Base-by-base conservation (phyloP, 495 filamentous ascomycete species). In the Annulohypoxylon moriforme region DNA sequence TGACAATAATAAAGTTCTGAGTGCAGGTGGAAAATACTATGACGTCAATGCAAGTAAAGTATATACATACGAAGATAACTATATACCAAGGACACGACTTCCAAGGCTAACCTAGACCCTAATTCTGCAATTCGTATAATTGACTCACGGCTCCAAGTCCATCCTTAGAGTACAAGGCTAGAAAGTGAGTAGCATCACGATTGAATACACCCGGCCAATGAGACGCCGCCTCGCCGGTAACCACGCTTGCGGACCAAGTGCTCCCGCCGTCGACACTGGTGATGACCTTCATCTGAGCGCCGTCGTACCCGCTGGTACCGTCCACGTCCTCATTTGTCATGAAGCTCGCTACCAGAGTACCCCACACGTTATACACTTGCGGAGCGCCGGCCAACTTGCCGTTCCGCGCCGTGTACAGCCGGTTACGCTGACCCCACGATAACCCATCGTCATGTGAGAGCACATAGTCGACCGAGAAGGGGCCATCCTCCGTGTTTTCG, bases 271-370 rank as follows among this genome's bases (percentile, higher is more conserved):
- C 77, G 13, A 71, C 69, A 62, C 80, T 84, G 0, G 79, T 81
- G 29, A 85, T 47, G 16, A 85, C 64, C 68, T 69, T 64, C 68
- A 79, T 73, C 63, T 73, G 73, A 18, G 59, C 66, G 40, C 70
- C 77, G 36, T 79, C 77, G 47, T 77, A 60, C 24, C 70, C 67
- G 52, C 61, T 75, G 22, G 75, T 72, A 3, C 60, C 60, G 38
- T 63, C 70, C 1, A 64, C 64, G 57, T 88, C 86, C 65, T 91
- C 88, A 67, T 91, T 85, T 0, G 88, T 90, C 85, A 89, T 87
- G 71, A 91, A 90, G 33, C 85, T 85, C 0, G 82, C 82, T 1
- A 86, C 87, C 55, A 91, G 60, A 1, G 82, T 85, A 8, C 85
- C 87, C 40, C 89, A 88, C 0, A 84, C 86, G 10, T 85, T 85